Evolutionary conservation across 352 stramenopile species (phyloP), one percentile per base, ranked within the genome.

Genomic region (Pythium aphanidermatum): DNA sequence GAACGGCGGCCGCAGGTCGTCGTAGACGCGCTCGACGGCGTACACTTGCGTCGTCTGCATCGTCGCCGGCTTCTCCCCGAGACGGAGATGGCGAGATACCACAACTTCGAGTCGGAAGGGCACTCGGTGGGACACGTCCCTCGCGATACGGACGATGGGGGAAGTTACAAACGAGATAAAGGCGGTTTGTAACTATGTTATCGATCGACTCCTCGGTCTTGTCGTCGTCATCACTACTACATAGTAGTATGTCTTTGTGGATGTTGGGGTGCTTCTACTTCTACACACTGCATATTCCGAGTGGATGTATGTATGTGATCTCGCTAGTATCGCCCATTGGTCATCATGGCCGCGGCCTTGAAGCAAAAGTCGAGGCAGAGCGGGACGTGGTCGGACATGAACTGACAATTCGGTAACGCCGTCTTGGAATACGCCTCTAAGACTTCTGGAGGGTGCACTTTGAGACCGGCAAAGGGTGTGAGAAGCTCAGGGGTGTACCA

Each of bases 401-500:
- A 98, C 70, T 98, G 87, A 38, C 92, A 96, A 50, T 97, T 98
- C 48, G 96, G 96, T 59, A 99, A 70, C 40, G 88, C 88, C 29
- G 95, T 93, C 51, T 95, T 95, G 13, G 72, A 57, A 66, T 95
- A 88, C 24, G 70, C 61, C 24, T 90, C 83, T 33, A 99, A 65
- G 44, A 95, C 74, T 46, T 86, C 67, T 35, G 95, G 88, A 27
- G 88, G 63, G 21, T 97, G 96, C 45, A 99, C 85, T 29, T 95
- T 91, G 20, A 97, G 86, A 1, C 95, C 92, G 3, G 91, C 93
- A 38, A 98, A 83, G 20, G 96, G 87, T 42, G 83, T 89, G 42
- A 99, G 63, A 58, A 92, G 87, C 58, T 94, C 81, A 7, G 82
- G 74, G 14, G 87, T 97, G 75, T 98, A 98, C 95, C 96, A 99